phyloP scores from a whole-genome alignment of 495 filamentous ascomycete species.

The Aspergillus hancockii region DNA sequence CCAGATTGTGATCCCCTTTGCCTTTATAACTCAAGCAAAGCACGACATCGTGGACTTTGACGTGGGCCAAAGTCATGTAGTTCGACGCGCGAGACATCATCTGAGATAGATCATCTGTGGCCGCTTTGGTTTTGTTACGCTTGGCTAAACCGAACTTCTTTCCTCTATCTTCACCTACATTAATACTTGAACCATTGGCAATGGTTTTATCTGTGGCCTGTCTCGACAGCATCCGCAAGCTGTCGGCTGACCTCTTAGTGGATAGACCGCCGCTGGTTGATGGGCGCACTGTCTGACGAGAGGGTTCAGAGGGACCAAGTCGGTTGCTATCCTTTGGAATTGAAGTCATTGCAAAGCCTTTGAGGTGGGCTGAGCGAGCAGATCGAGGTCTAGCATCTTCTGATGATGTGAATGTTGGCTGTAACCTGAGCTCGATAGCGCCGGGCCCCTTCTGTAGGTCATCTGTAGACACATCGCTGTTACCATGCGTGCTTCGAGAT shows the following conservation, averaged over 20 bases:
- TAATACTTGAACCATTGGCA: slow-evolving; percentile 47
- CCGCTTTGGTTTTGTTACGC: slow-evolving; percentile 53
- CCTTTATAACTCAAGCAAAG: slow-evolving; percentile 97
- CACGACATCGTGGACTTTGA: slow-evolving; percentile 92
- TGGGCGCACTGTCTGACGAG: slow-evolving; percentile 27
- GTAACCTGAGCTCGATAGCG: slow-evolving; percentile 74
- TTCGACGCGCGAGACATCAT: slow-evolving; percentile 96
- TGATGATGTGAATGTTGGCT: slow-evolving; percentile 71
- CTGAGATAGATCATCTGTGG: slow-evolving; percentile 90
- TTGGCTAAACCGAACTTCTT: slow-evolving; percentile 56
- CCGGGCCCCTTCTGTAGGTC: slow-evolving; percentile 55
- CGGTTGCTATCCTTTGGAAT: slow-evolving; percentile 38
- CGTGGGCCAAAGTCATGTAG: slow-evolving; percentile 95
- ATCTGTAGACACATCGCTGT: slow-evolving; percentile 34
- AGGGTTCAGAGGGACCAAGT: slow-evolving; percentile 36
- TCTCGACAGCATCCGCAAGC: slow-evolving; percentile 54
- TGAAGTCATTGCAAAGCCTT: slow-evolving; percentile 50
- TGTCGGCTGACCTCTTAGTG: slow-evolving; percentile 71
- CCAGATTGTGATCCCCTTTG: slow-evolving; percentile 88
- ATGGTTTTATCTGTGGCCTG: slow-evolving; percentile 48
- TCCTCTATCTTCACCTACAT: slow-evolving; percentile 54
- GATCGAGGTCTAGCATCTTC: slow-evolving; percentile 42
- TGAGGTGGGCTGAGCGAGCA: slow-evolving; percentile 33
- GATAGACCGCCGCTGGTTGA: slow-evolving; percentile 34
- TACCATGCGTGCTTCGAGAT: slow-evolving; percentile 29